Evolutionary conservation across 345 rosid species (phyloP).

Genomic region (Excoecaria cochinchinensis): DNA sequence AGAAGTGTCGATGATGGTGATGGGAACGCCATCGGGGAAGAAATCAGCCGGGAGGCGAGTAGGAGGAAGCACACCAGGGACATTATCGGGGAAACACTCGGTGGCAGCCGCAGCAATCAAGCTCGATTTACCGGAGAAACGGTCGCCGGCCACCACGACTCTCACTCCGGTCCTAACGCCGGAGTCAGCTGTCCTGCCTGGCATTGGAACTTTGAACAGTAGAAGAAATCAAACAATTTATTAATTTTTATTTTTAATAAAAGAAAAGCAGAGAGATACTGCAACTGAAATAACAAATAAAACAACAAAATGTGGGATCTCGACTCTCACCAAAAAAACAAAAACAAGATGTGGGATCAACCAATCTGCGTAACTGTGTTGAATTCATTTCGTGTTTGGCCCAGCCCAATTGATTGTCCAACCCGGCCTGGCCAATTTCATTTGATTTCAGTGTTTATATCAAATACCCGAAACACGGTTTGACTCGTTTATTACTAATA

Average conservation of each 20-base stretch:
- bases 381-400: neutral
- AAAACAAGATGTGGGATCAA: too few relatives aligned
- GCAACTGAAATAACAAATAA: neutral
- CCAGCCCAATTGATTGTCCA: neutral
- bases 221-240: neutral
- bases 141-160: constrained; percentile 74
- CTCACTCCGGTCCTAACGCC: constrained; percentile 54
- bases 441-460: neutral
- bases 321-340: too few relatives aligned
- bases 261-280: neutral
- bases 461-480: neutral
- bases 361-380: too few relatives aligned
- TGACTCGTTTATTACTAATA: neutral
- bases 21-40: constrained; percentile 68
- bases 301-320: too few relatives aligned
- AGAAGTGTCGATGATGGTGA: constrained; percentile 81
- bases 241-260: neutral
- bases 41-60: constrained; percentile 71
- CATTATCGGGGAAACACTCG: constrained; percentile 63
- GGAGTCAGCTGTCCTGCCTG: constrained; percentile 42
- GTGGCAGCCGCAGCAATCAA: constrained; percentile 64
- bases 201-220: constrained; percentile 25
- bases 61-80: constrained; percentile 59
- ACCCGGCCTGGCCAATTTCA: neutral
- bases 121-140: constrained; percentile 75